Conservation (phyloP, 2,329 filamentous ascomycete species). For the Talaromyces atroroseus region DNA sequence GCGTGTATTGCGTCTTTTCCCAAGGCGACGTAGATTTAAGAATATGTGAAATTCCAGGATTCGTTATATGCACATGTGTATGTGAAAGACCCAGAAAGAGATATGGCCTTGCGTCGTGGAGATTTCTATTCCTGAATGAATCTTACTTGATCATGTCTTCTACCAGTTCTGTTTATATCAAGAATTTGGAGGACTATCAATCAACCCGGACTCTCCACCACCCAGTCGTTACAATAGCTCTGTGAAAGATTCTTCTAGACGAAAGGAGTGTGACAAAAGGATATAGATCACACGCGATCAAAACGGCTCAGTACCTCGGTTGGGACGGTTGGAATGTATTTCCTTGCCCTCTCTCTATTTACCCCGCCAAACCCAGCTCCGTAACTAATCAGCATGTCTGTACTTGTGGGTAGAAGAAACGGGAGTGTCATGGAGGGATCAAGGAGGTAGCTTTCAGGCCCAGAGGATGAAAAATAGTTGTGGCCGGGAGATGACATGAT, state of each 20-base stretch:
- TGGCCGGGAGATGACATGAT: conserved; percentile 7
- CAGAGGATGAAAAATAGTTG: background rate
- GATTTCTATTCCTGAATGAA: background rate
- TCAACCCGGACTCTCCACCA: background rate
- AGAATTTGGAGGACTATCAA: background rate
- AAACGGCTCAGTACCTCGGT: conserved; percentile 88
- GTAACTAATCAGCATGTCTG: conserved; percentile 94
- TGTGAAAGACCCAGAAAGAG: background rate
- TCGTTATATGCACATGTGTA: background rate
- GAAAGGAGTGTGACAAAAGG: background rate
- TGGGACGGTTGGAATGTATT: conserved; percentile 93
- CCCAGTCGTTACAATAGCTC: background rate
- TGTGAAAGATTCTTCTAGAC: background rate
- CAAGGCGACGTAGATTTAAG: background rate
- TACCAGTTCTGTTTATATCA: background rate
- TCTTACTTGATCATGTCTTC: background rate
- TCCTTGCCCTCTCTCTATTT: conserved; percentile 84
- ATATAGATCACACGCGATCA: conserved; percentile 47
- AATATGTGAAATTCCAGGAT: background rate
- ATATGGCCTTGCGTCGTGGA: background rate
- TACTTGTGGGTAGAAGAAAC: conserved; percentile 90
- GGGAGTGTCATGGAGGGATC: conserved; percentile 90
- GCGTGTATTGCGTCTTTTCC: background rate
- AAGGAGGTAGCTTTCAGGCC: conserved; percentile 53
- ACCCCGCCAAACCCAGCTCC: conserved; percentile 90